These are phyloP conservation scores for Sarocladium kiliense DNA, from an alignment of 2,329 filamentous ascomycete species.

Conservation along the genomic window DNA sequence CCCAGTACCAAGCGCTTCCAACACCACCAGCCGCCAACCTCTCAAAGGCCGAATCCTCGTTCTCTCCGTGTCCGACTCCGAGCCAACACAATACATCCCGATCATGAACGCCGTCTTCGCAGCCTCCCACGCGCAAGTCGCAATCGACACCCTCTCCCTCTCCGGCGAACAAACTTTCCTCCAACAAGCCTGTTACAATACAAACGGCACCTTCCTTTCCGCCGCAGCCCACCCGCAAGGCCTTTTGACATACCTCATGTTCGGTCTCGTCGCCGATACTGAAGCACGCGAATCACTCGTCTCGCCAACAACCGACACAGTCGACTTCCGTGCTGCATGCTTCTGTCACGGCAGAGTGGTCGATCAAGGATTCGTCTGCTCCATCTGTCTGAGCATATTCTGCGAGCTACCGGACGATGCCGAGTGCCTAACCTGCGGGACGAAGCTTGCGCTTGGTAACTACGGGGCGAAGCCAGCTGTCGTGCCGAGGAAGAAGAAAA, in stretches of 20 bases:
- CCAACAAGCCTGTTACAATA: slow-evolving; percentile 75
- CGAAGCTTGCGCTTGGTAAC: slow-evolving; percentile 66
- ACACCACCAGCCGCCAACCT: slow-evolving; percentile 22
- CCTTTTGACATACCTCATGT: slow-evolving; percentile 89
- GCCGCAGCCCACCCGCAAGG: slow-evolving; percentile 56
- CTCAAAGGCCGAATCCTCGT: slow-evolving; percentile 69
- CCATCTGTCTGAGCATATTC: slow-evolving; percentile 92
- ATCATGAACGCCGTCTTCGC: slow-evolving; percentile 99
- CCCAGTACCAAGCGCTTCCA: slow-evolving; percentile 27
- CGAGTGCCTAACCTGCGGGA: slow-evolving; percentile 79
- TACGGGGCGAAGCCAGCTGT: slow-evolving; percentile 76
- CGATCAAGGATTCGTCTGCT: slow-evolving; percentile 91
- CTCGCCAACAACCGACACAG: slow-evolving; percentile 73
- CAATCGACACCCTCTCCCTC: slow-evolving; percentile 87
- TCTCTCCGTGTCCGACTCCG: slow-evolving; percentile 78
- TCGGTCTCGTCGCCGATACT: slow-evolving; percentile 72
- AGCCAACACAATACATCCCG: slow-evolving; percentile 89
- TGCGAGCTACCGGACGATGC: slow-evolving; percentile 60
- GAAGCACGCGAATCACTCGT: slow-evolving; percentile 59
- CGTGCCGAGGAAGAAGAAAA: slow-evolving; percentile 65
- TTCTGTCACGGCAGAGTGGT: slow-evolving; percentile 93
- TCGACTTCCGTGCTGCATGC: slow-evolving; percentile 97
- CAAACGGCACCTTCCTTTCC: slow-evolving; percentile 49
- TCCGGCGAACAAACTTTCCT: slow-evolving; percentile 84
- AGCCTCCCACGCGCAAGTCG: slow-evolving; percentile 79